phyloP scores from a whole-genome alignment of 495 filamentous ascomycete genomes.

The Elaphomyces granulatus region DNA sequence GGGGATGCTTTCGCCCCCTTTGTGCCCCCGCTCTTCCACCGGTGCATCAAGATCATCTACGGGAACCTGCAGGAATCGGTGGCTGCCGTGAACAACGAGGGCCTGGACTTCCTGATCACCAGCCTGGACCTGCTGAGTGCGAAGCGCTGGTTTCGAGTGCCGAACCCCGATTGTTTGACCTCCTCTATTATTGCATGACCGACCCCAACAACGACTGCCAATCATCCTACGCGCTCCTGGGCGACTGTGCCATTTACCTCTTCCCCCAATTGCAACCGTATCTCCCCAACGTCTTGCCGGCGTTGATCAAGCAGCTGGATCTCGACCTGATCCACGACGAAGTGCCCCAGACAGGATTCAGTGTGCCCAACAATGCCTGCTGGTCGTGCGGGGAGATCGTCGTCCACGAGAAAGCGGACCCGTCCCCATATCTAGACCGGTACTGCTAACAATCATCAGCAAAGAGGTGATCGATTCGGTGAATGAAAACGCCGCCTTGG shows the following conservation, averaged over 20 bases:
- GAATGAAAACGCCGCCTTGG: constrained; percentile 89
- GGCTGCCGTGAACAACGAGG: constrained; percentile 57
- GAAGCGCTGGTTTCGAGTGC: constrained; percentile 57
- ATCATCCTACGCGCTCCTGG: constrained; percentile 87
- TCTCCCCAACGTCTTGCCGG: constrained; percentile 56
- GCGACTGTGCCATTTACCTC: constrained; percentile 92
- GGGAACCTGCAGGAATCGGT: constrained; percentile 69
- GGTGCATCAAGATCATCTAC: constrained; percentile 83
- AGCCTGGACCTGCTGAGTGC: constrained; percentile 84
- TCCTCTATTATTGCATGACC: constrained; percentile 84
- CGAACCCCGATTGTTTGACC: constrained; percentile 73
- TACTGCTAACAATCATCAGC: constrained; percentile 61
- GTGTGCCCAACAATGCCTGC: constrained; percentile 96
- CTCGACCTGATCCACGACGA: constrained; percentile 59
- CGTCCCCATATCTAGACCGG: constrained; percentile 66
- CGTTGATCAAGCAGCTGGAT: constrained; percentile 76
- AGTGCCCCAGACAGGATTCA: constrained; percentile 64
- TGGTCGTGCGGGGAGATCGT: constrained; percentile 94
- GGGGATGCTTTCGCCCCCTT: constrained; percentile 71
- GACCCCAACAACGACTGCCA: constrained; percentile 84
- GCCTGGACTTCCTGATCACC: constrained; percentile 95
- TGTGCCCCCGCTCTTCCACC: constrained; percentile 64
- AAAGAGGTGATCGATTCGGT: constrained; percentile 78
- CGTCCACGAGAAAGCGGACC: constrained; percentile 65
- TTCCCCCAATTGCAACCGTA: constrained; percentile 68